Percentiles rank a stretch among this genome's conserved stretches.
phyloP scores from a whole-genome alignment of 768 basidiomycete genomes.

The Podaxis sp. region DNA sequence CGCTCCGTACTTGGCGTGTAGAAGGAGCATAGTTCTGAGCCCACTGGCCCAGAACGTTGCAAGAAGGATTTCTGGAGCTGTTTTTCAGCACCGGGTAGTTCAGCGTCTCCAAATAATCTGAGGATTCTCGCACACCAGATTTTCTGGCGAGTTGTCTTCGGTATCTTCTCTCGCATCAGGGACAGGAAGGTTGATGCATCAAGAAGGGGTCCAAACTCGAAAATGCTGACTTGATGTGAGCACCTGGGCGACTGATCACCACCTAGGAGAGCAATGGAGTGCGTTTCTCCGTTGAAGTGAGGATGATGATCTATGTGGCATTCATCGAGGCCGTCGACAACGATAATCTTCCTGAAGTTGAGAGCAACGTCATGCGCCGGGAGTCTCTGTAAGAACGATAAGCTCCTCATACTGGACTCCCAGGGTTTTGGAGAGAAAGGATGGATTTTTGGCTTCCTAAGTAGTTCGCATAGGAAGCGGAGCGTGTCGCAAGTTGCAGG shows the following conservation, averaged over 20 bases:
- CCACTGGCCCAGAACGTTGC: no score
- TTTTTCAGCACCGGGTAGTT: no score
- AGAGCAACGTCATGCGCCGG: not conserved
- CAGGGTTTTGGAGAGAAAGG: constrained; percentile 17
- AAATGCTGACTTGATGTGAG: not conserved
- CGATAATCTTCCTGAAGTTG: constrained; percentile 3
- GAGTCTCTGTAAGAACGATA: constrained; percentile 11
- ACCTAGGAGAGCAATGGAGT: constrained; percentile 20
- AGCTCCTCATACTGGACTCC: constrained; percentile 19
- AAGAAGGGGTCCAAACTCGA: no score
- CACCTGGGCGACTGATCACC: constrained; percentile 27
- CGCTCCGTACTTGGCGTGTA: no score
- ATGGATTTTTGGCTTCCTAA: constrained; percentile 13
- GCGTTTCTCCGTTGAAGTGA: not conserved
- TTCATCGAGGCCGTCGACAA: constrained; percentile 31
- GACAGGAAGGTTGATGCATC: no score
- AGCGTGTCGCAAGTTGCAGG: constrained; percentile 23
- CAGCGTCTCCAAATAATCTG: no score
- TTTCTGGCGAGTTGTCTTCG: no score
- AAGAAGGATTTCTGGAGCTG: no score
- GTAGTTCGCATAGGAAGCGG: not conserved
- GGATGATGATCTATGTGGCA: constrained; percentile 18
- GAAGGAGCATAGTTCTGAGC: no score
- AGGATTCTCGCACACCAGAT: no score
- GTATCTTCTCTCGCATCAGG: no score